Evolutionary conservation across 805 yeast species (phyloP), one percentile per base, ranked within the genome.

Genomic region (Candida maesae): DNA sequence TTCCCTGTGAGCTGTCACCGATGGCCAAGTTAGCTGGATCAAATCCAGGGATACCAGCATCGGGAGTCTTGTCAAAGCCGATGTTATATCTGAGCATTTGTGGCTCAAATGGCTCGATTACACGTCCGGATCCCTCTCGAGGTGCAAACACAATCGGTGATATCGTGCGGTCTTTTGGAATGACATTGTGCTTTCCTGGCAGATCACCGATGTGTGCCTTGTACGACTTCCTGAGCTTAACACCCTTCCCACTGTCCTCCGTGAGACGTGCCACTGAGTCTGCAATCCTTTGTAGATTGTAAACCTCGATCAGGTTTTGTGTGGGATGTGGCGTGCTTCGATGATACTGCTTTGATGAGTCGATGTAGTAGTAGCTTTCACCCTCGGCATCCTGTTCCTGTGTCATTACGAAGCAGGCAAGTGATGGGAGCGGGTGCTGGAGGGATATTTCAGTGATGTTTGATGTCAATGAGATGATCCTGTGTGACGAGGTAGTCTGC

Each of bases 171-270:
- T 64, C 70, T 5, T 63, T 71, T n/a, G 86, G 84, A 30, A 84
- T 78, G 27, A 69, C 55, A 6, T 52, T 70, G 50, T 80, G 86
- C 56, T 81, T 82, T 2, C 90, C 97, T 0, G 96, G 85, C 21
- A 93, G 67, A 51, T 90, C 97, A 28, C 75, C 71, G 12, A 93
- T 84, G 59, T 91, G 98, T 49, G 90, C 89, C 61, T 93, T 93
- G 65, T 93, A 93, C 0, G 97, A 88, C 64, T 93, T 93, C 53
- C 99, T 74, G 41, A 93, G 73, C 64, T 93, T 93, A 28, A 89
- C 89, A 40, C 96, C 96, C 52, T 86, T 89, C 1, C 93, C 75
- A 0, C 96, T 96, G 54, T 84, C 95, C 2, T 88, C 81, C 54
- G 86, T 89, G 10, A 82, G 74, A 56, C 99, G 74, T 1, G 96